Conservation (phyloP, 768 basidiomycete genomes). For the Asterophora lycoperdoides region DNA sequence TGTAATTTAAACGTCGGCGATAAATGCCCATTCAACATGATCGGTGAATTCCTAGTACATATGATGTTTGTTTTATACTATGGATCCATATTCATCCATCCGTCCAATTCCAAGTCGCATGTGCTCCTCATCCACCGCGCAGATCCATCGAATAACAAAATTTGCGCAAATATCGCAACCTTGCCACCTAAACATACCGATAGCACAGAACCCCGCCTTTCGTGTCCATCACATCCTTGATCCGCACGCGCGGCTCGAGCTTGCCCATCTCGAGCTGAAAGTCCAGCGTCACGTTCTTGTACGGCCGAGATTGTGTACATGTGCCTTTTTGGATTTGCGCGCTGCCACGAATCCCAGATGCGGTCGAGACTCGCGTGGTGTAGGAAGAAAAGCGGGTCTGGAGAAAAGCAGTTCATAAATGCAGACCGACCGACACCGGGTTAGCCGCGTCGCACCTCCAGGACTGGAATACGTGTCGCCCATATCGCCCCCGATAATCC, state of each 20-base stretch:
- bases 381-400: slow-evolving; percentile 38
- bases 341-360: slow-evolving; percentile 40
- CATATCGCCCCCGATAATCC: slow-evolving; percentile 32
- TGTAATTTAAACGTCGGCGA: no score
- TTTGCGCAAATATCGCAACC: no score
- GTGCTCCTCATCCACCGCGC: no score
- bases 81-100: neutral
- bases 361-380: slow-evolving; percentile 38
- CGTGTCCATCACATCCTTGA: slow-evolving; percentile 11
- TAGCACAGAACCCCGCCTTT: slow-evolving; percentile 2
- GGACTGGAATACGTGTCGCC: slow-evolving; percentile 33
- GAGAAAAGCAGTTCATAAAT: neutral
- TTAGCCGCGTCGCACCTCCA: slow-evolving; percentile 36
- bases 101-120: no score
- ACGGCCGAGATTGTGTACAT: slow-evolving; percentile 31
- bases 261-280: slow-evolving; percentile 5
- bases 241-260: neutral
- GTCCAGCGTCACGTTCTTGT: slow-evolving; percentile 26
- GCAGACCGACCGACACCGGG: no score
- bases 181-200: slow-evolving; percentile 2
- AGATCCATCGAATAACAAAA: no score
- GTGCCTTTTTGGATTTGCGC: slow-evolving; percentile 19
- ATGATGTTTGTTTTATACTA: no score
- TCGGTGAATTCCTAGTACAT: no score
- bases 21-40: no score